Evolutionary conservation across 805 yeast species (phyloP), one percentile per base, ranked within the genome.

Genomic region (Myxozyma geophila): DNA sequence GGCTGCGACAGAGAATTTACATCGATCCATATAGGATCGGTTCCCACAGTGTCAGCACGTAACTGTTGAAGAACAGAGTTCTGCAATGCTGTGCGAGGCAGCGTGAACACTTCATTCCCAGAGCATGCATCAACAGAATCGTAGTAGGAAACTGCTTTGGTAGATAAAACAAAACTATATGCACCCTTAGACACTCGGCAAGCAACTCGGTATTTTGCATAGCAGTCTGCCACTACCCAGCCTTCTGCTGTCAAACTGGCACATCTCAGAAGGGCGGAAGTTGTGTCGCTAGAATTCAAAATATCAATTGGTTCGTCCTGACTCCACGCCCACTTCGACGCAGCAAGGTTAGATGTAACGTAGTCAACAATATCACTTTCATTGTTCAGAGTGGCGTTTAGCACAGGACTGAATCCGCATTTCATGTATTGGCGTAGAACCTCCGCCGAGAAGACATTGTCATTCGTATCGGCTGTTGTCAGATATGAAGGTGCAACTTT

Each of bases 291-390:
- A 12, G 56, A 40, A 19, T 21, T 66, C 51, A 15, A 55, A 58
- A n/a, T 68, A 69, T 35, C 70, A 0, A 54, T 39, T 0, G 95
- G 95, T 71, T 87, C 83, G 9, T 76, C 74, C 0, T 79, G 71
- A 0, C 80, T 82, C 97, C 97, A 92, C 1, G 93, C 82, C 97
- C 97, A 92, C 43, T 82, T 60, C 13, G 72, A 8, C 81, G 50
- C 21, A 13, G 47, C 17, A 28, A 75, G 53, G 2, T 69, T 58
- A 2, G 54, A 50, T 10, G 62, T 58, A 49, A 71, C 10, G 77
- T 53, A 71, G 67, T 59, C 37, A 51, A 48, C 52, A 54, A 49
- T 67, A 71, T 39, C 60, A 6, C 17, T 19, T 10, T 63, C 61
- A 2, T 46, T 21, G 19, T 62, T 37, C 6, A 70, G 21, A 12